Evolutionary conservation across 495 filamentous ascomycete genomes (phyloP), one percentile per base, ranked within the genome.

Genomic region (Penicillium steckii): DNA sequence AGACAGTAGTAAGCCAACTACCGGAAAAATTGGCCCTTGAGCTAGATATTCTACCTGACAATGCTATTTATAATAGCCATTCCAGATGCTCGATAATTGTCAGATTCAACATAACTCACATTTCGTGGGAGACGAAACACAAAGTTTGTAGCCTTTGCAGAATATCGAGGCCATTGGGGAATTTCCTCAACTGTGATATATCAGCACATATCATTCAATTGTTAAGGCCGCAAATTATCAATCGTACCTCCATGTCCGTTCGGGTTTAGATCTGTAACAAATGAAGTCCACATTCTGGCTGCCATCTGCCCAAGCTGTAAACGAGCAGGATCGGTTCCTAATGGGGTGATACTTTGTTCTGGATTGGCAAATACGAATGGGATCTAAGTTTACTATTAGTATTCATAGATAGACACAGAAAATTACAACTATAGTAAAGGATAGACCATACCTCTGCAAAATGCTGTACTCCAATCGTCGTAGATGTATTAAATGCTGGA

Each of bases 251-350:
- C 62, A 55, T 69, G 64, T 2, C 62, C 54, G 52, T 83, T 84
- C 0, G 83, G 83, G 56, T 78, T 57, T 38, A 75, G 49, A 47
- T 79, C 71, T 9, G 65, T 47, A 8, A 76, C 76, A 53, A 85
- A 86, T 2, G 70, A 67, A 1, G 77, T 74, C 76, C 82, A 86
- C 56, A 78, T 77, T 1, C 61, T 62, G 8, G 75, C 77, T 45
- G 84, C 82, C 57, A 69, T 52, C 29, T 72, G 62, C 13, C 55
- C 69, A 9, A 72, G 56, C 9, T 58, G 53, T 12, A 72, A 44
- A 5, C 69, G 64, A 2, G 46, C 52, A 21, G 64, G 65, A n/a
- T 70, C 67, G 32, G 54, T 52, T 29, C 65, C 69, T 2, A 72
- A 48, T 3, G 58, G 25, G 1, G 69, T 72, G 23, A 70, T 65